Percentiles rank a stretch among this genome's conserved stretches.
phyloP scores from a whole-genome alignment of 2,329 filamentous ascomycete genomes.

The Neocatenulostroma microsporum region DNA sequence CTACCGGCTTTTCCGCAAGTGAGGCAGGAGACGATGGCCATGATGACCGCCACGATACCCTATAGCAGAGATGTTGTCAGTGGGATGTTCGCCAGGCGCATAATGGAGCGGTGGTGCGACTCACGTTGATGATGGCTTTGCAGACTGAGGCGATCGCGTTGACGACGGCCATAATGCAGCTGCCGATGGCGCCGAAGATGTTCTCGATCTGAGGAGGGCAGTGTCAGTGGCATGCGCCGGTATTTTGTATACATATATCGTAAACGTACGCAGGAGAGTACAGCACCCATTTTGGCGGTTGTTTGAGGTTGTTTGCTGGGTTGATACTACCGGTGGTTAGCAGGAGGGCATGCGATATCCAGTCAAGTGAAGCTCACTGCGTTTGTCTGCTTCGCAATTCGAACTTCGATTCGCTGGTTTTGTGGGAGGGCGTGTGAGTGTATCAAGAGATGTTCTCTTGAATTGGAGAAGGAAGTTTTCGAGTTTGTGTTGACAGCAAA shows the following conservation, averaged over 20 bases:
- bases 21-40: slow-evolving; percentile 42
- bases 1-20: slow-evolving; percentile 41
- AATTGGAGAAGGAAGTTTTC: too few relatives aligned
- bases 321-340: too few relatives aligned
- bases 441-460: too few relatives aligned
- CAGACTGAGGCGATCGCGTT: slow-evolving; percentile 39
- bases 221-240: background rate
- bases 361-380: too few relatives aligned
- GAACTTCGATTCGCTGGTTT: too few relatives aligned
- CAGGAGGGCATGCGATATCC: too few relatives aligned
- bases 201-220: slow-evolving; percentile 9
- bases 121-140: slow-evolving; percentile 40
- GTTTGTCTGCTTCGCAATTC: too few relatives aligned
- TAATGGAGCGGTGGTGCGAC: slow-evolving; percentile 2
- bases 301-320: slow-evolving; percentile 9
- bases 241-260: background rate
- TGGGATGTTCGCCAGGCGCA: background rate
- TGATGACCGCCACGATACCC: slow-evolving; percentile 44
- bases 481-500: too few relatives aligned
- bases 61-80: slow-evolving; percentile 15
- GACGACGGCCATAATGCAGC: slow-evolving; percentile 41
- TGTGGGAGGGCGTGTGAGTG: too few relatives aligned
- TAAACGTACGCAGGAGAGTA: slow-evolving; percentile 69
- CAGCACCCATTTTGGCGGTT: slow-evolving; percentile 63
- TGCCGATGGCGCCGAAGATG: slow-evolving; percentile 41